These are phyloP conservation scores for Kregervanrija pseudodelftensis DNA, from an alignment of 805 yeast species.

Conservation along the genomic window DNA sequence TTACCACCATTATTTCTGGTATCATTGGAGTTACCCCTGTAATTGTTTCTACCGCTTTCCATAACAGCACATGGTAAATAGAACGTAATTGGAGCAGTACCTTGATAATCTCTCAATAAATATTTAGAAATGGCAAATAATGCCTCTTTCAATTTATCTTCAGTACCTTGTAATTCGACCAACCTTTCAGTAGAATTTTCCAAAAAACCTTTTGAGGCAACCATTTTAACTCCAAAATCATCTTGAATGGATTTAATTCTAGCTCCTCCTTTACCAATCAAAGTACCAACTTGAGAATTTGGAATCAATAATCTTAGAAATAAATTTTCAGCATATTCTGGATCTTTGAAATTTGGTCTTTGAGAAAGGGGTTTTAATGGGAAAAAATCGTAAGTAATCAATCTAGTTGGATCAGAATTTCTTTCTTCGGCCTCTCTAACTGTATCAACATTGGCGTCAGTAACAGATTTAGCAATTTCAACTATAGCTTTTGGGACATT, in stretches of 20 bases:
- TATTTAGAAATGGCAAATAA: constrained; percentile 58
- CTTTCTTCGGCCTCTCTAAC: constrained; percentile 17
- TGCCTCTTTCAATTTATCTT: constrained; percentile 52
- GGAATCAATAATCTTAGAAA: constrained; percentile 69
- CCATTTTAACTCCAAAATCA: constrained; percentile 63
- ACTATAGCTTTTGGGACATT: constrained; percentile 65
- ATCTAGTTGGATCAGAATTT: constrained; percentile 25
- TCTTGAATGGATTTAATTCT: constrained; percentile 77
- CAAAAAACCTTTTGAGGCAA: constrained; percentile 78
- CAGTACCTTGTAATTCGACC: constrained; percentile 80
- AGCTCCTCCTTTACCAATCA: constrained; percentile 78
- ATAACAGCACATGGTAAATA: constrained; percentile 43
- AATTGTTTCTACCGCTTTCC: constrained; percentile 6
- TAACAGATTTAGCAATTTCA: constrained; percentile 59
- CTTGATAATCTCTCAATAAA: constrained; percentile 66
- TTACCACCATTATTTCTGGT: constrained; percentile 16
- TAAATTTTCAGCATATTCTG: constrained; percentile 44
- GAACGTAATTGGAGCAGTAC: constrained; percentile 55
- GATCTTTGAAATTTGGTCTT: constrained; percentile 43
- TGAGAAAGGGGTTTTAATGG: constrained; percentile 55
- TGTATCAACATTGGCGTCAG: constrained; percentile 32
- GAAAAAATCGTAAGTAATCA: constrained; percentile 40
- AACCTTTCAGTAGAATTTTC: constrained; percentile 79
- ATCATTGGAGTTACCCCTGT: constrained; percentile 9
- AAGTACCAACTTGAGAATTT: constrained; percentile 80